Conservation (phyloP, 2,329 filamentous ascomycete genomes). For the Pseudogymnoascus sp. region DNA sequence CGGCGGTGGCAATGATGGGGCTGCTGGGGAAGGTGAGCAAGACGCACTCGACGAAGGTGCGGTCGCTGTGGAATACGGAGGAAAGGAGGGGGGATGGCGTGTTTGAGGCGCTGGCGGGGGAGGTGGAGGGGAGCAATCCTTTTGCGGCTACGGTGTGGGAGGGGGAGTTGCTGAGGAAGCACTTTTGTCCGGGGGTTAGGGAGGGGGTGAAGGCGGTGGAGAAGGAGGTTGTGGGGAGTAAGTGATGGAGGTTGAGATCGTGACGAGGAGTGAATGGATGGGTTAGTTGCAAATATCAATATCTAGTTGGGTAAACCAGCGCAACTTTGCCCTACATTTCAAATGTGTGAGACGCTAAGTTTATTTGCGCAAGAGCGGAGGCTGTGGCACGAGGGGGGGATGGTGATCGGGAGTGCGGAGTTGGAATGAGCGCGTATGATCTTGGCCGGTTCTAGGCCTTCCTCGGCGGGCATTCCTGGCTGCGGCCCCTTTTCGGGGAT, state of each 20-base stretch:
- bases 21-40: constrained; percentile 71
- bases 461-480: not conserved
- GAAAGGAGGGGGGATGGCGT: constrained; percentile 86
- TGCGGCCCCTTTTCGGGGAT: not conserved
- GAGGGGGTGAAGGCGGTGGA: constrained; percentile 64
- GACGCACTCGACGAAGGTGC: constrained; percentile 73
- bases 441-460: not conserved
- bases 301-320: not conserved
- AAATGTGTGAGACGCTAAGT: not conserved
- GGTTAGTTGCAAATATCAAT: not conserved
- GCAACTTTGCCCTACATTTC: not conserved
- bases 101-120: constrained; percentile 64
- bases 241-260: not conserved
- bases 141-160: constrained; percentile 91
- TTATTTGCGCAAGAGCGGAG: not conserved
- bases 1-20: constrained; percentile 67
- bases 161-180: constrained; percentile 72
- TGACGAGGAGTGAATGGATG: not conserved
- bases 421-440: not conserved
- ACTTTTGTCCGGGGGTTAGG: constrained; percentile 80
- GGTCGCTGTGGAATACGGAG: constrained; percentile 87
- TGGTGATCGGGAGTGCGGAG: not conserved
- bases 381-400: not conserved
- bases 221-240: constrained; percentile 38
- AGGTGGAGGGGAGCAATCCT: constrained; percentile 80